Evolutionary conservation across 106 monocot species (phyloP), one percentile per base, ranked within the genome.

Genomic region (Chionographis japonica): DNA sequence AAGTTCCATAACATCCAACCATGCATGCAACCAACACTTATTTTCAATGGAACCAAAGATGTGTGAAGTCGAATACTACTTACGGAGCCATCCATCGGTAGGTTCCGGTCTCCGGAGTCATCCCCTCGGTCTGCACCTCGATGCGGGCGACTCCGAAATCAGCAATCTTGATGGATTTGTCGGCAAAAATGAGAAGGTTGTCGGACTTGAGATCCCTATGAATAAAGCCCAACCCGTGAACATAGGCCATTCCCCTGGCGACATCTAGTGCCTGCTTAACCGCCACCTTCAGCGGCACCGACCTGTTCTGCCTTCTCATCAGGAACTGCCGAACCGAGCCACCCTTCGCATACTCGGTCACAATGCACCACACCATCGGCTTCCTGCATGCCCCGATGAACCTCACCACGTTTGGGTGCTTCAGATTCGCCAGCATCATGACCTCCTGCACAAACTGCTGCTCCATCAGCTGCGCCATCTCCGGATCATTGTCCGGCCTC

Each of bases 1-100:
- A 54, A 54, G n/a, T 54, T 16, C 15, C 54, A n/a, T 15, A 13
- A 54, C 13, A 54, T 5, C n/a, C 15, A 54, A 15, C n/a, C 54
- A 54, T n/a, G 54, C 54, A 54, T 54, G 54, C 54, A 54, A 54
- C 51, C 9, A 51, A 16, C 4, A 43, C 3, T 51, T 65, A 4
- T 20, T 52, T 37, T 67, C 12, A 67, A 67, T n/a, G 52, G 4
- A 52, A 4, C 12, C 20, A 66, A 14, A 37, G 52, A 2, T 5
- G 42, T 9, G 63, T 16, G n/a, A 19, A 35, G 40, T 41, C 17
- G 27, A 0, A 62, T 54, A 14, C 12, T 15, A 69, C 76, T 76
- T 76, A 76, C 76, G 79, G 79, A 68, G 79, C 79, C 79, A 79
- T 79, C 79, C 79, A 79, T 1, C 79, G 79, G 57, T 79, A 79